Percentiles rank a stretch among this genome's conserved stretches.
Conservation (phyloP, 202 grass and related monocot species). For the Hordeum pubiflorum region DNA sequence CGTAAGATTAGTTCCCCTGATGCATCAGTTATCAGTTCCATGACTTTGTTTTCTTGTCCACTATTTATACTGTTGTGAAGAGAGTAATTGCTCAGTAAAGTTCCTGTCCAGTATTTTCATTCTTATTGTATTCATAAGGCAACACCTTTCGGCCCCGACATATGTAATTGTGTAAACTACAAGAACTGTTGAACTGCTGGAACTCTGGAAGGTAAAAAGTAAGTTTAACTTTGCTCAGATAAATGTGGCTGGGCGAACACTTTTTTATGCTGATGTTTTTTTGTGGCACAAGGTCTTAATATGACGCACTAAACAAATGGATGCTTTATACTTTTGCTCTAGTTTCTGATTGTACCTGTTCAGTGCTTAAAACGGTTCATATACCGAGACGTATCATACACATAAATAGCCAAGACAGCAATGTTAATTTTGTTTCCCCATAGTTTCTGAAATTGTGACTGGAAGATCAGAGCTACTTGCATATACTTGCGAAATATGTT, state of each 20-base stretch:
- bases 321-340: neutral
- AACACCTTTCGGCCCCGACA: neutral
- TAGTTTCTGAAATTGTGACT: neutral
- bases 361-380: too few relatives aligned
- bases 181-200: neutral
- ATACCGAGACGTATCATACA: too few relatives aligned
- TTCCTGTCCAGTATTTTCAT: neutral
- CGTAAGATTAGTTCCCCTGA: neutral
- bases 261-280: neutral
- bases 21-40: neutral
- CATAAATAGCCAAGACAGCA: too few relatives aligned
- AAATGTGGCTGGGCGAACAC: neutral
- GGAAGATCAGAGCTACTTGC: neutral
- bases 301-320: neutral
- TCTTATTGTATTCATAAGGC: neutral
- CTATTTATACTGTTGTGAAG: neutral
- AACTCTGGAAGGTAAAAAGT: neutral
- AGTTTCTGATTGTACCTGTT: too few relatives aligned
- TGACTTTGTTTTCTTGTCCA: neutral
- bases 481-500: neutral
- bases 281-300: neutral
- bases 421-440: neutral
- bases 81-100: neutral
- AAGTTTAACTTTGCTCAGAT: neutral
- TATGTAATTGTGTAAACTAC: neutral